Base-by-base conservation (phyloP, 2,329 filamentous ascomycete genomes). In the Fonsecaea multimorphosa region DNA sequence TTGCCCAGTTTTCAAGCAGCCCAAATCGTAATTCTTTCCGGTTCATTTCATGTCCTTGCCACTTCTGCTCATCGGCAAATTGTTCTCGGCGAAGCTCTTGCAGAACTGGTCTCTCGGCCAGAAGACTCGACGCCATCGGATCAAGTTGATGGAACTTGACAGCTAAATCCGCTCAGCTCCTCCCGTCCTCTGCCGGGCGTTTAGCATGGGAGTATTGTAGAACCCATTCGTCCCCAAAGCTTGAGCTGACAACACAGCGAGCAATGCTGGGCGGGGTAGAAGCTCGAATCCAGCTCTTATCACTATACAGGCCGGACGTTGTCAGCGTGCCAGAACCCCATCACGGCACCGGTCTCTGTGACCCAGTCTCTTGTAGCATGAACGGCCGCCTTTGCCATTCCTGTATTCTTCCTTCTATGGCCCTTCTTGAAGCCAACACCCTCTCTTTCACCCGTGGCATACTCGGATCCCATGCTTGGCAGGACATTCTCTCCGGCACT, bases 401-500 rank as follows among this genome's bases (percentile, higher is more conserved):
- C 84, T 62, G 84, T 84, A 68, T 85, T 83, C 70, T 81, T 82
- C 63, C 77, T 78, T 64, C 81, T 82, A 62, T 76, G 73, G 62
- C 79, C 76, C 36, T 71, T 67, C 58, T 70, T 61, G 61, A 70
- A 49, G 27, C 67, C 68, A 36, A 68, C 69, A n/a, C 73, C 72
- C 36, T 74, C 71, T 36, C 68, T 67, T 71, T 83, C 82, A 5
- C 86, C 86, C 0, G 86, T 88, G 19, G 85, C 85, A 74, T 88
- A 88, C 69, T 93, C 90, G 55, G 87, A 92, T 12, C 92, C 92
- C 86, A 97, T 97, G 7, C 89, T 96, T 0, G 95, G 95, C 58
- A 99, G 81, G 2, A 98, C 92, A 75, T 98, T 98, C 75, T 99
- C 95, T 61, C 93, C 92, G 0, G 95, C 95, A 19, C 92, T 96